Evolutionary conservation across 2,329 filamentous ascomycete genomes (phyloP).

Genomic region (Diaporthe nobilis): DNA sequence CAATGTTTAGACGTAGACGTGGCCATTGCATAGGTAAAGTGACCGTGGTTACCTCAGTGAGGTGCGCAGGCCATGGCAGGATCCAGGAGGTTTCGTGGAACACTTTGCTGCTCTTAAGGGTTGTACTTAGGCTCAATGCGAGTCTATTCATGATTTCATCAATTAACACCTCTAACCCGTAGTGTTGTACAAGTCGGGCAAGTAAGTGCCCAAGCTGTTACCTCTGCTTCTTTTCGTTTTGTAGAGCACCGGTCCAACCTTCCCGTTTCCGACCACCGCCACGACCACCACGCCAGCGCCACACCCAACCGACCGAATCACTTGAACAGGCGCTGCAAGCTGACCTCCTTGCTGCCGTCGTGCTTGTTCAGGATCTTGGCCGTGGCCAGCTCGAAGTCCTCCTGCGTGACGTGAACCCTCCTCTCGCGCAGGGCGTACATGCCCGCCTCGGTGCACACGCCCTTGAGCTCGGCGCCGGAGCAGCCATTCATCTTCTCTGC

Average conservation of each 20-base stretch:
- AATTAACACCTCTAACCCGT: slow-evolving; percentile 38
- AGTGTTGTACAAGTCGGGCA: slow-evolving; percentile 38
- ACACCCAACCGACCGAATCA: neutral
- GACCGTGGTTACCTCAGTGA: neutral
- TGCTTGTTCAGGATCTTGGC: slow-evolving; percentile 99
- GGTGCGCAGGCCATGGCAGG: neutral
- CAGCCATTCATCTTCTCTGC: slow-evolving; percentile 99
- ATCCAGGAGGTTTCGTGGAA: neutral
- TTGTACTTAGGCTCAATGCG: neutral
- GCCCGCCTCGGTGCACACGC: slow-evolving; percentile 97
- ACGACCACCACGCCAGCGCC: neutral
- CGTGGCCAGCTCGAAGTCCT: slow-evolving; percentile 98
- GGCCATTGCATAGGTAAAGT: too few relatives aligned
- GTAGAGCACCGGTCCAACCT: neutral
- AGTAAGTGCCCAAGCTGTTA: neutral
- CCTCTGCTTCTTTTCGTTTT: neutral
- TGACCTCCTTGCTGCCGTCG: slow-evolving; percentile 90
- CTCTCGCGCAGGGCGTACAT: slow-evolving; percentile 98
- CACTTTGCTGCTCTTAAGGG: neutral
- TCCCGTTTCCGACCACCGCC: neutral
- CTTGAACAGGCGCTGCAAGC: slow-evolving; percentile 43
- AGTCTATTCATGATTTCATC: slow-evolving; percentile 40
- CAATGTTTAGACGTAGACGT: too few relatives aligned
- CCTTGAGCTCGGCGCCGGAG: slow-evolving; percentile 97
- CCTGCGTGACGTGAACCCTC: slow-evolving; percentile 97